Evolutionary conservation across 2,329 filamentous ascomycete genomes (phyloP).

Genomic region (Albifimbria verrucaria): DNA sequence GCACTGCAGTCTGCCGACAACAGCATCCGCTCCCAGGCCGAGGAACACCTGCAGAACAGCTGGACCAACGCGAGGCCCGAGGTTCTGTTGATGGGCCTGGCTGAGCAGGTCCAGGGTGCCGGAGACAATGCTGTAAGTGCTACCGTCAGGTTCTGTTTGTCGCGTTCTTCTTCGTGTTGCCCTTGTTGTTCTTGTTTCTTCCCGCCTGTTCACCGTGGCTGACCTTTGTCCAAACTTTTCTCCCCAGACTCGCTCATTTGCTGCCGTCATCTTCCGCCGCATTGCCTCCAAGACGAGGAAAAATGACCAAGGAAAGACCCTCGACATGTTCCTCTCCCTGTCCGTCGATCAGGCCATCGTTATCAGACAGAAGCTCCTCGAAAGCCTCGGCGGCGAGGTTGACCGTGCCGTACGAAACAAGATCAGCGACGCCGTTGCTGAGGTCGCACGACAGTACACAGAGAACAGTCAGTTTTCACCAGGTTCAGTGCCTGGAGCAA

Average conservation of each 20-base stretch:
- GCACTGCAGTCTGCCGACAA: constrained; percentile 91
- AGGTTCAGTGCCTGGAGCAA: too few species aligned
- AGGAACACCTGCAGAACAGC: constrained; percentile 85
- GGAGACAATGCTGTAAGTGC: constrained; percentile 63
- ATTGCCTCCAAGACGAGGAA: constrained; percentile 89
- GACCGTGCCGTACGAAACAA: constrained; percentile 82
- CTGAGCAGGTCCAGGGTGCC: constrained; percentile 83
- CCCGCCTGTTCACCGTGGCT: too few species aligned
- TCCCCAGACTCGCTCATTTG: constrained; percentile 77
- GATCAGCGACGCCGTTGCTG: constrained; percentile 94
- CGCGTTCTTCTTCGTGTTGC: too few species aligned
- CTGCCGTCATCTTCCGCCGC: constrained; percentile 89
- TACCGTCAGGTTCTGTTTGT: too few species aligned
- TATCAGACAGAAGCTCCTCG: constrained; percentile 81
- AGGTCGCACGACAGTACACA: constrained; percentile 90
- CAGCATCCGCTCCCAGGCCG: constrained; percentile 75
- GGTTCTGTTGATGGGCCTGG: constrained; percentile 87
- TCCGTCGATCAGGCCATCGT: constrained; percentile 68
- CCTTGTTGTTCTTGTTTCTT: too few species aligned
- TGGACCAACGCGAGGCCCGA: constrained; percentile 83
- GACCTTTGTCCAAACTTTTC: constrained; percentile 5
- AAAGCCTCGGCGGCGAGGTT: constrained; percentile 70
- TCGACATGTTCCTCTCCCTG: constrained; percentile 84
- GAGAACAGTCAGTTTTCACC: constrained; percentile 78
- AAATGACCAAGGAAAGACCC: constrained; percentile 63